These are phyloP conservation scores for Beverwykella pulmonaria DNA, from an alignment of 495 filamentous ascomycete species.

Conservation along the genomic window DNA sequence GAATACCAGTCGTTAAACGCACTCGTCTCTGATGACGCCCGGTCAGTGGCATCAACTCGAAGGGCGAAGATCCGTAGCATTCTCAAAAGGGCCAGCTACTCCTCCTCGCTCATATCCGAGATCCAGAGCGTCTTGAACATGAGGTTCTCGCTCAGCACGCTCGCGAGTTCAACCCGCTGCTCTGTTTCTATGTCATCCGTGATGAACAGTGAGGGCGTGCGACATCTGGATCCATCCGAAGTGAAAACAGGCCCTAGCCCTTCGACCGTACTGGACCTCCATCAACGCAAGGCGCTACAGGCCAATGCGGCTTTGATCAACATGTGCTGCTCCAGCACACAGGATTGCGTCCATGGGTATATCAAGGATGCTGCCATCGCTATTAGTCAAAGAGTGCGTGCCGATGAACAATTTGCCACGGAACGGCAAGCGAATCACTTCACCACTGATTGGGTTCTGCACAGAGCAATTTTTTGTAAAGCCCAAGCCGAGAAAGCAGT, in stretches of 20 bases:
- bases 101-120: constrained; percentile 4
- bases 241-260: neutral
- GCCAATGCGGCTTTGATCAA: neutral
- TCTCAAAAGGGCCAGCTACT: constrained; percentile 2
- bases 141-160: constrained; percentile 10
- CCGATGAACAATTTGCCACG: neutral
- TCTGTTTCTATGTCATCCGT: neutral
- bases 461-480: neutral
- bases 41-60: neutral
- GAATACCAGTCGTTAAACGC: neutral
- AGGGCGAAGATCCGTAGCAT: neutral
- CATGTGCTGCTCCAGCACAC: neutral
- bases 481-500: neutral
- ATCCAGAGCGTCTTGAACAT: neutral
- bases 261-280: neutral
- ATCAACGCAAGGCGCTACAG: neutral
- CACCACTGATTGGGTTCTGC: neutral
- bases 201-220: neutral
- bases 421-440: neutral
- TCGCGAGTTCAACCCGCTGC: neutral
- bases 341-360: neutral
- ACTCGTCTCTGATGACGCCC: constrained; percentile 3
- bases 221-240: constrained; percentile 1
- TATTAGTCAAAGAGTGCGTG: neutral
- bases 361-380: neutral